Percentiles rank a stretch among this genome's conserved stretches.
These are phyloP conservation scores for Rhododendron griersonianum DNA, from an alignment of 148 eudicot genomes.

Conservation along the genomic window DNA sequence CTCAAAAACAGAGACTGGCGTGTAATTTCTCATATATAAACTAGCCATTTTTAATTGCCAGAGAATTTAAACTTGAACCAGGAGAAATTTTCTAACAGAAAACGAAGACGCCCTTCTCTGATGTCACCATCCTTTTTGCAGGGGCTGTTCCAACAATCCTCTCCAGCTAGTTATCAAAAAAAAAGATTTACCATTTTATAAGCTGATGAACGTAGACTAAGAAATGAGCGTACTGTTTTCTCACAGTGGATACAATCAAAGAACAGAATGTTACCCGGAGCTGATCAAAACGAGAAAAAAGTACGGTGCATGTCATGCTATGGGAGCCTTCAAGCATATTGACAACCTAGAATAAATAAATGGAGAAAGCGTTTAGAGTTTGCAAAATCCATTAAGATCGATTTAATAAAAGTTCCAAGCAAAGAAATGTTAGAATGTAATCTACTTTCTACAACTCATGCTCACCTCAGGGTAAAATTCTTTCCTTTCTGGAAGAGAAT, in stretches of 20 bases:
- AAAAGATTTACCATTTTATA: not conserved
- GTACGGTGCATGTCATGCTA: constrained; percentile 68
- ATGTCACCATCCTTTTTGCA: constrained; percentile 67
- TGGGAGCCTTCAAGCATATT: constrained; percentile 83
- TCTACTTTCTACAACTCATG: not conserved
- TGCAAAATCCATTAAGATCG: not conserved
- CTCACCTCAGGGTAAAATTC: constrained; percentile 98
- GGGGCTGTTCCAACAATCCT: constrained; percentile 79
- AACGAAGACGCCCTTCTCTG: constrained; percentile 63
- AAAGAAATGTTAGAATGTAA: not conserved
- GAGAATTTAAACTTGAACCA: not conserved
- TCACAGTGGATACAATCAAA: not conserved
- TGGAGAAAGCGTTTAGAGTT: not conserved
- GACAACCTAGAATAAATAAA: constrained; percentile 50
- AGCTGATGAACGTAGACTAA: not conserved
- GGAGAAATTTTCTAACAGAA: constrained; percentile 35
- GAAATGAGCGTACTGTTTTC: no score
- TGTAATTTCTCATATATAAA: not conserved
- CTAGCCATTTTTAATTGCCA: not conserved
- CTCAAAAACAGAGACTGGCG: not conserved
- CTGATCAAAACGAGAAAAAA: constrained; percentile 70
- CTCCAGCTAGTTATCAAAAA: constrained; percentile 49
- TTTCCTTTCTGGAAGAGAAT: constrained; percentile 93
- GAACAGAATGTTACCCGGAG: constrained; percentile 50
- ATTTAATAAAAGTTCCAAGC: not conserved